These are phyloP conservation scores for Cryptomeria japonica DNA, from an alignment of 75 land plant species.

Conservation along the genomic window DNA sequence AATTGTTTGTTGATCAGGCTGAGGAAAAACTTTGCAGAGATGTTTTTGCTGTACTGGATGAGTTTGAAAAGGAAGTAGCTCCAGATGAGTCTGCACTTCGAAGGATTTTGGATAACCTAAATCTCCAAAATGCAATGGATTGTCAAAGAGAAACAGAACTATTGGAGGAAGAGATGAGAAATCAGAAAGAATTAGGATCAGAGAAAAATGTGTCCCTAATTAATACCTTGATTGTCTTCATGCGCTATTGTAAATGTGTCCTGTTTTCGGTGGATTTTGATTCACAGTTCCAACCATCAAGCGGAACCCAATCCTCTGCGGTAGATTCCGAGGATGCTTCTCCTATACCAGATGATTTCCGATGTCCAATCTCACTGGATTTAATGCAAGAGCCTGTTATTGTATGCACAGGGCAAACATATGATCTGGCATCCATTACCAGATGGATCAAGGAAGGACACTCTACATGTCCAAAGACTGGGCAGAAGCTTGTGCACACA, in stretches of 20 bases:
- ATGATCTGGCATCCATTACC: conserved; percentile 59
- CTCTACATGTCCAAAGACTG: conserved; percentile 70
- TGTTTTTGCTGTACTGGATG: conserved; percentile 35
- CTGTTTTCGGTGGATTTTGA: conserved; percentile 35
- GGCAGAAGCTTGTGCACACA: conserved; percentile 54
- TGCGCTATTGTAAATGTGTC: conserved; percentile 58
- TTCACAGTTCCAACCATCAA: background rate
- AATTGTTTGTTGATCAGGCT: conserved; percentile 29
- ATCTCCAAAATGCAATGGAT: conserved; percentile 46
- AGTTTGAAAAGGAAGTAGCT: conserved; percentile 44
- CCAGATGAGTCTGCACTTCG: conserved; percentile 30
- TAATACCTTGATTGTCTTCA: conserved; percentile 49
- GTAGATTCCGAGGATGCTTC: background rate
- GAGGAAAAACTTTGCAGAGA: conserved; percentile 35
- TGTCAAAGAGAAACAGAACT: conserved; percentile 64
- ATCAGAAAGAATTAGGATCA: conserved; percentile 5
- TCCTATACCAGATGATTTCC: conserved; percentile 62
- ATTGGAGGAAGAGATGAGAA: conserved; percentile 43
- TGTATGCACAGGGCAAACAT: conserved; percentile 72
- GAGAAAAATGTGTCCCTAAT: conserved; percentile 23
- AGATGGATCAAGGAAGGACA: conserved; percentile 75
- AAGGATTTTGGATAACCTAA: conserved; percentile 44
- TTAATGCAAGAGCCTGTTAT: conserved; percentile 80
- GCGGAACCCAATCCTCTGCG: background rate
- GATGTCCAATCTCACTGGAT: conserved; percentile 75